phyloP scores from a whole-genome alignment of 345 rosid genomes.

The Abelmoschus esculentus region DNA sequence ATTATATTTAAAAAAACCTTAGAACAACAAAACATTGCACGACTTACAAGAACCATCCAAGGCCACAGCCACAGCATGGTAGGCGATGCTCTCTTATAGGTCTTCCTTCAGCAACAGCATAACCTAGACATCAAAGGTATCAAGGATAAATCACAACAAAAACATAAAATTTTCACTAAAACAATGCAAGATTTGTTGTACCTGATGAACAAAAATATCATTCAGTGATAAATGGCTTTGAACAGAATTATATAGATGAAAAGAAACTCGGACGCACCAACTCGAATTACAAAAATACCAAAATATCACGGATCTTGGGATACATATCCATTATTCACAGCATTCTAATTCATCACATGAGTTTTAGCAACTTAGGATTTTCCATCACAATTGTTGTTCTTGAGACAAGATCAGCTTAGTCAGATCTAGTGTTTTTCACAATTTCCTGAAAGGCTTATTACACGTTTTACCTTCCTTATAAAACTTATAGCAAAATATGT shows the following conservation, averaged over 20 bases:
- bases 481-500: neutral
- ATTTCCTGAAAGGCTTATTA: neutral
- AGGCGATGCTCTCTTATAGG: slow-evolving; percentile 57
- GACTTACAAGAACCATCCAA: slow-evolving; percentile 89
- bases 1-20: neutral
- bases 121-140: slow-evolving; percentile 33
- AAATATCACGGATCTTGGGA: neutral
- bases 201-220: neutral
- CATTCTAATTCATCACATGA: neutral
- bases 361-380: neutral
- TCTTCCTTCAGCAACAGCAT: slow-evolving; percentile 84
- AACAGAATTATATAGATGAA: neutral
- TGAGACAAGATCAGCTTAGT: neutral
- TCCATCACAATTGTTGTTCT: neutral
- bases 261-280: neutral
- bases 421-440: neutral
- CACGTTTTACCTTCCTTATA: neutral
- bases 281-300: neutral
- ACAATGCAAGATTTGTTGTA: neutral
- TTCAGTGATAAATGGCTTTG: neutral
- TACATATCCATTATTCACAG: neutral
- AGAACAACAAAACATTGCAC: neutral
- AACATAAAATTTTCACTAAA: neutral
- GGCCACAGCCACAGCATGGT: slow-evolving; percentile 86
- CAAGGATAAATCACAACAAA: neutral